Base-by-base conservation (phyloP, 2,329 filamentous ascomycete species). In the Aspergillus terreus region DNA sequence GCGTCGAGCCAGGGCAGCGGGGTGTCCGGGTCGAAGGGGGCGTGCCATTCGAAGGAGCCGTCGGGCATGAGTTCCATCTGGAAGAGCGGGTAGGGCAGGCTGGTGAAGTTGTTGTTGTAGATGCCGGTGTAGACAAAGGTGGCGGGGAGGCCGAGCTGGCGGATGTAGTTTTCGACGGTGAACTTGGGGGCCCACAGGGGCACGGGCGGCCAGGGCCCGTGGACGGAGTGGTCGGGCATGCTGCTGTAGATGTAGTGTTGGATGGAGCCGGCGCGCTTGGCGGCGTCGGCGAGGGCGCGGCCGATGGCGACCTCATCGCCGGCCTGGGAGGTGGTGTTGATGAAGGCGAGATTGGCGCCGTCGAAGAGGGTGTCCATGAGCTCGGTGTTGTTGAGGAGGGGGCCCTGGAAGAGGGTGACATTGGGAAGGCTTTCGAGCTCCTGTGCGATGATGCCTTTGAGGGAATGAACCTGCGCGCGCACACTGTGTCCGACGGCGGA, bases 41-140 rank as follows among this genome's bases (percentile, higher is more conserved):
- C 92, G 66, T 90, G 85, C 94, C 94, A 97, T 52, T 86, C 77
- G 68, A 96, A 96, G 49, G 88, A 91, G 15, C 90, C 91, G 63
- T 96, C 90, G 1, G 78, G 71, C 71, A 90, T 85, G 44, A 95
- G 76, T 57, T 95, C 90, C 88, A 96, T 95, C 74, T 92, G 94
- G 76, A 97, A 97, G 4, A 97, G 80, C 1, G 94, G 94, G 66
- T 96, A 97, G 1, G 84, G 85, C 30, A 96, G 79, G 44, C 89
- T 94, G 27, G 92, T 97, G 73, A 97, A 99, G 70, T 99, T 97
- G 74, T 97, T 97, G 79, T 97, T 96, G 78, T 97, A 99, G 63
- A 96, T 96, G 53, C 92, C 94, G 9, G 92, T 90, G 72, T 96
- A 96, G 58, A 96, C 86, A 70, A 96, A 97, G 0, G 92, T 97